Base-by-base conservation (phyloP, 805 yeast genomes). In the Candida dajiaensis region DNA sequence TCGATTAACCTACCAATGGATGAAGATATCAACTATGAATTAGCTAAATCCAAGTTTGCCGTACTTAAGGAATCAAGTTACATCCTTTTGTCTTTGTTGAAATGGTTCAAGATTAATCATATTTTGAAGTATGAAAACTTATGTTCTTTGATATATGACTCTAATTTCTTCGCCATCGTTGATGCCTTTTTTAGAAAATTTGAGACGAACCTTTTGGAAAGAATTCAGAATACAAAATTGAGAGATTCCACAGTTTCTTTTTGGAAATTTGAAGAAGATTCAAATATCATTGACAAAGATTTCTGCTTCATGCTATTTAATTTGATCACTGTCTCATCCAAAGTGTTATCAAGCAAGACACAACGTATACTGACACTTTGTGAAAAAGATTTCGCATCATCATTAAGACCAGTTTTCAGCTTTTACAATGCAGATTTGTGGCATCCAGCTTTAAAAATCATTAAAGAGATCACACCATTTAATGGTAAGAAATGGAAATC, bases 401-500 rank as follows among this genome's bases (percentile, higher is more conserved):
- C 76, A 4, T 70, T 85, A 48, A 77, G 85, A 53, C 73, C 77
- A 55, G 64, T 86, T 6, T 67, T 76, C 41, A 68, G 76, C 4
- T 72, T 89, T 39, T 83, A 80, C 59, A 88, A 86, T 57, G 60
- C 69, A 21, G 74, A 74, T 10, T 63, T 89, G 21, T 82, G 85
- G 66, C 70, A 70, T 42, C 90, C 95, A 1, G 80, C 86, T 4
- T 68, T 90, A 56, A 82, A 81, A 57, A 75, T 86, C 1, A 70
- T 90, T 49, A 89, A 87, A 62, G 81, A 85, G 51, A 74, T 89
- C 43, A 81, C 89, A 1, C 96, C 97, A 0, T 88, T 84, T 66
- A 90, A 88, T 57, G 97, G 97, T 18, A 81, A 94, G 49, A 89
- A 90, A 64, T 92, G 99, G 99, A 82, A 89, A 55, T 78, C 89